Evolutionary conservation across 192 early-diverging fungal species (phyloP).

Genomic region (Backusella tarrabulga): DNA sequence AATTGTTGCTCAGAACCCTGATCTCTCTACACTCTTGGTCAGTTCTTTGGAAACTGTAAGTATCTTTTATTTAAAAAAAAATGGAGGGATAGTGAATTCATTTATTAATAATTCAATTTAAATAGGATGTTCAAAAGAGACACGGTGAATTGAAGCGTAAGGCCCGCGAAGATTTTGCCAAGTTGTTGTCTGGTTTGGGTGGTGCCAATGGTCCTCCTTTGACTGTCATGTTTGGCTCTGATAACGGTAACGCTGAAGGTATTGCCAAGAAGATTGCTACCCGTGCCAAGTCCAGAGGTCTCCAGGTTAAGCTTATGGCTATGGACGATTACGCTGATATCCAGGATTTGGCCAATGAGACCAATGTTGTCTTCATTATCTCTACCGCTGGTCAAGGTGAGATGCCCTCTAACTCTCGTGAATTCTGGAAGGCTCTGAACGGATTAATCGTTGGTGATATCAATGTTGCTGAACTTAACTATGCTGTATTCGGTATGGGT

Average conservation of each 20-base stretch:
- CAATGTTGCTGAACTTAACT: constrained; percentile 65
- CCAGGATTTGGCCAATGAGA: constrained; percentile 79
- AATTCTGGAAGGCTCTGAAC: constrained; percentile 82
- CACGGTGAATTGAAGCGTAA: constrained; percentile 62
- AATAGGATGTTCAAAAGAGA: constrained; percentile 52
- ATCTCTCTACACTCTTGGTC: constrained; percentile 50
- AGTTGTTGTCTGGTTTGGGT: constrained; percentile 65
- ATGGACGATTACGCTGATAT: constrained; percentile 80
- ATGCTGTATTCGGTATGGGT: constrained; percentile 87
- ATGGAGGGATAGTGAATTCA: background rate
- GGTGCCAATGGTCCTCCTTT: constrained; percentile 69
- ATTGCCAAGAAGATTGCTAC: constrained; percentile 80
- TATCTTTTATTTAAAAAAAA: constrained; percentile 9
- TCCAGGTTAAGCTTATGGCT: constrained; percentile 71
- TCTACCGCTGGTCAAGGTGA: constrained; percentile 97
- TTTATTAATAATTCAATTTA: background rate
- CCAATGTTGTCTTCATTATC: constrained; percentile 73
- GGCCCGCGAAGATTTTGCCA: constrained; percentile 65
- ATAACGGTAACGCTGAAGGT: constrained; percentile 85
- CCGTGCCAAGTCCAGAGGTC: constrained; percentile 81
- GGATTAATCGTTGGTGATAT: constrained; percentile 54
- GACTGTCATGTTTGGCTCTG: constrained; percentile 87
- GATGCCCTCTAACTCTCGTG: constrained; percentile 87
- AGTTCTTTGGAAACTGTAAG: constrained; percentile 63
- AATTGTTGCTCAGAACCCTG: constrained; percentile 65